Conservation (phyloP, 306 rosid genomes). For the Oxytropis ochrocephala region DNA sequence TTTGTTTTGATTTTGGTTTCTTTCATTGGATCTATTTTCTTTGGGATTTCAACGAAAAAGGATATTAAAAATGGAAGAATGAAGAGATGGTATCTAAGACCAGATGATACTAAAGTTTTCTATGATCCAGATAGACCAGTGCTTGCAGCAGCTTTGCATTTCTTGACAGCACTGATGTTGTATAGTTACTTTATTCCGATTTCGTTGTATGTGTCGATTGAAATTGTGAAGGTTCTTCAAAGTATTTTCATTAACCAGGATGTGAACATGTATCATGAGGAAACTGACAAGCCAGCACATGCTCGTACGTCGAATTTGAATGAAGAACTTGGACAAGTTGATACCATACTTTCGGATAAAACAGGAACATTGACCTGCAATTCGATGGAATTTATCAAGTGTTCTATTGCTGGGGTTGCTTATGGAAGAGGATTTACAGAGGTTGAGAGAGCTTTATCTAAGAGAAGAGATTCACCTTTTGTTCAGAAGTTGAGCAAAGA, state of each 20-base stretch:
- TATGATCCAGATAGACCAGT: conserved; percentile 59
- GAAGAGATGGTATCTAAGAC: conserved; percentile 96
- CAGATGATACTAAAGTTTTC: conserved; percentile 56
- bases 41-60: conserved; percentile 54
- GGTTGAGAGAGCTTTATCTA: conserved; percentile 86
- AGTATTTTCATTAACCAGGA: conserved; percentile 84
- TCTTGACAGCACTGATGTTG: conserved; percentile 80
- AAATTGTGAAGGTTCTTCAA: conserved; percentile 95
- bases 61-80: conserved; percentile 55
- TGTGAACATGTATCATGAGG: conserved; percentile 73
- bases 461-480: conserved; percentile 41
- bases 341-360: conserved; percentile 90
- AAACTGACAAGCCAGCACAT: conserved; percentile 78
- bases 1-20: conserved; percentile 56
- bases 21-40: conserved; percentile 57
- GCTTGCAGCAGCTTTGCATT: conserved; percentile 71
- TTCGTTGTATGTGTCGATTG: conserved; percentile 92
- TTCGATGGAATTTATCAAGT: conserved; percentile 97
- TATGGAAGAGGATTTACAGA: conserved; percentile 85
- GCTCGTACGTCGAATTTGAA: conserved; percentile 97
- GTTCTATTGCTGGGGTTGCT: conserved; percentile 83
- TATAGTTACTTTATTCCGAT: conserved; percentile 90
- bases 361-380: conserved; percentile 98
- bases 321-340: conserved; percentile 99
- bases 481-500: conserved; percentile 22